These are phyloP conservation scores for Erythrophleum ivorense DNA, from an alignment of 331 rosid genomes.

Conservation along the genomic window DNA sequence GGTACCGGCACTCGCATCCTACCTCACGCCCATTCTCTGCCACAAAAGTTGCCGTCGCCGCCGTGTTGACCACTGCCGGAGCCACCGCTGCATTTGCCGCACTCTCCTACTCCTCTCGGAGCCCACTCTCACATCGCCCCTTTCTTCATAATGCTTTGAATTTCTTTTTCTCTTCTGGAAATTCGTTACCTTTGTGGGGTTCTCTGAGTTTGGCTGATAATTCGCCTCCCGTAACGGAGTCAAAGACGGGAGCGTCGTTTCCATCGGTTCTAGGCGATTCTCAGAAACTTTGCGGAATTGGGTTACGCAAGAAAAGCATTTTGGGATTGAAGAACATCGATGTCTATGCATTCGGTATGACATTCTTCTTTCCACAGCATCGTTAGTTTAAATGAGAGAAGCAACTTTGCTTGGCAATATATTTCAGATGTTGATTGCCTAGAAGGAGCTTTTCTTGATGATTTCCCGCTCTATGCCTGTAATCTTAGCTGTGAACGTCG, in stretches of 20 bases:
- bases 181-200: conserved; percentile 62
- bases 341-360: conserved; percentile 84
- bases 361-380: conserved; percentile 7
- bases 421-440: not conserved
- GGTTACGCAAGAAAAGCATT: conserved; percentile 72
- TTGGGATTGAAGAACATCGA: conserved; percentile 88
- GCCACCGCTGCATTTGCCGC: conserved; percentile 50
- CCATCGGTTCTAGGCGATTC: conserved; percentile 72
- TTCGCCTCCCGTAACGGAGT: conserved; percentile 54
- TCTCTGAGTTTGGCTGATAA: conserved; percentile 66
- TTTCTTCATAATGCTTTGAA: conserved; percentile 56
- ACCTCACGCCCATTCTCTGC: conserved; percentile 52
- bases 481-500: not conserved
- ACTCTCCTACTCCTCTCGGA: conserved; percentile 38
- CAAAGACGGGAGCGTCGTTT: conserved; percentile 70
- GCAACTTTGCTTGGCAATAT: not conserved
- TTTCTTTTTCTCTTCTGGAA: conserved; percentile 47
- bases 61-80: conserved; percentile 51
- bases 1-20: conserved; percentile 4
- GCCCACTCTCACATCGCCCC: conserved; percentile 36
- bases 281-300: conserved; percentile 79
- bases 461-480: not conserved
- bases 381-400: not conserved
- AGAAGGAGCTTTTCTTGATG: not conserved
- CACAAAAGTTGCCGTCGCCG: conserved; percentile 37